These are phyloP conservation scores for Plasmodiophora brassicae DNA, from an alignment of 208 protist genomes.

Conservation along the genomic window DNA sequence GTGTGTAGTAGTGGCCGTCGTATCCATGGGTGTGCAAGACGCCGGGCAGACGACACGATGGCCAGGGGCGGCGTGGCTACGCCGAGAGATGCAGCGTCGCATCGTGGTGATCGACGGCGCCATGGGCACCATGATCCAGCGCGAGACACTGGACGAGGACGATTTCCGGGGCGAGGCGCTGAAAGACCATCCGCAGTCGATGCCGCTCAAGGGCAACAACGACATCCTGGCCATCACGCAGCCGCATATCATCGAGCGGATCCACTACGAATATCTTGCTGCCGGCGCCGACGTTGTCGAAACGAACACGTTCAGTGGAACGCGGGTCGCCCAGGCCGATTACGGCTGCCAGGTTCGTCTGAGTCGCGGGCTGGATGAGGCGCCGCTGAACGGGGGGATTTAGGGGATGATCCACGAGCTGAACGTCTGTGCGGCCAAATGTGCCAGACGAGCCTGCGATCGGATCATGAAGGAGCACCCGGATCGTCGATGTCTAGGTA, in stretches of 20 bases:
- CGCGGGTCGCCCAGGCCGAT: conserved; percentile 51
- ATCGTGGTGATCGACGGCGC: conserved; percentile 77
- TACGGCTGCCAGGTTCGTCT: no score
- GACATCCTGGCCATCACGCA: conserved; percentile 85
- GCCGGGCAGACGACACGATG: no score
- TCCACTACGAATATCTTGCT: conserved; percentile 56
- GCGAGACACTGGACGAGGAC: conserved; percentile 69
- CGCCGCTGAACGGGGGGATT: no score
- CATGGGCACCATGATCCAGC: conserved; percentile 91
- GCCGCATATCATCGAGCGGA: conserved; percentile 69
- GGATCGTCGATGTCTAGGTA: neutral
- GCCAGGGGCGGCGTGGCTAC: no score
- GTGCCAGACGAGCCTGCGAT: conserved; percentile 66
- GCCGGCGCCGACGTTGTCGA: conserved; percentile 86
- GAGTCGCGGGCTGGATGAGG: no score
- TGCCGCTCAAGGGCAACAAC: conserved; percentile 92
- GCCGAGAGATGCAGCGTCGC: neutral
- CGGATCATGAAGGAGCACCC: conserved; percentile 46
- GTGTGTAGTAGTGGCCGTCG: no score
- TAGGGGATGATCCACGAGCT: conserved; percentile 76
- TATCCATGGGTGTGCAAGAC: no score
- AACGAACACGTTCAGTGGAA: conserved; percentile 90
- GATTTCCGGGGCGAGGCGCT: conserved; percentile 65
- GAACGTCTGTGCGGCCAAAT: conserved; percentile 68
- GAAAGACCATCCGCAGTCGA: no score